Evolutionary conservation across 495 filamentous ascomycete genomes (phyloP).

Genomic region (Xylaria scruposa): DNA sequence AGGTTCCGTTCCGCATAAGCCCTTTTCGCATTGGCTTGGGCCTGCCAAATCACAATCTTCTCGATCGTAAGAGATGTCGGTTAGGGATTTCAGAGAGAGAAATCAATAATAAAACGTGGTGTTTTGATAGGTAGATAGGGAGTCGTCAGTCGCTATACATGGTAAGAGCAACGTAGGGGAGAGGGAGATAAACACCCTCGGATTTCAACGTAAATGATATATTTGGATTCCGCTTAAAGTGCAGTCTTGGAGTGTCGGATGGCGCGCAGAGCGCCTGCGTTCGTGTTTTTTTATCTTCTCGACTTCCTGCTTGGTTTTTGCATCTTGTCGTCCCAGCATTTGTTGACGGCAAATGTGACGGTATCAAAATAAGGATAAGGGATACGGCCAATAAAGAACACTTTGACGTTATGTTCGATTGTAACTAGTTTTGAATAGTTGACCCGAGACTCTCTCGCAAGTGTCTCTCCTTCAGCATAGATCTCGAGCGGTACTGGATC

Average conservation of each 20-base stretch:
- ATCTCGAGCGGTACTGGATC: conserved; percentile 44
- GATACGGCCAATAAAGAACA: conserved; percentile 54
- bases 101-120: conserved; percentile 1
- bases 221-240: conserved; percentile 8
- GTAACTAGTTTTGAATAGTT: conserved; percentile 55
- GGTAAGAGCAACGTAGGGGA: conserved; percentile 10
- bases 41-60: neutral
- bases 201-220: conserved; percentile 24
- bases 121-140: neutral
- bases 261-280: neutral
- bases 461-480: conserved; percentile 47
- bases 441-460: conserved; percentile 53
- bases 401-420: conserved; percentile 56
- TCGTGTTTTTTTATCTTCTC: conserved; percentile 32
- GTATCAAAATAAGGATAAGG: conserved; percentile 39
- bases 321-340: conserved; percentile 54
- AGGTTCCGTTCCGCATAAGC: neutral
- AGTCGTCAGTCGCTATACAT: neutral
- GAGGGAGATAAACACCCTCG: neutral
- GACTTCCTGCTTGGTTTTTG: conserved; percentile 39
- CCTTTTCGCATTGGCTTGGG: neutral
- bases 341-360: conserved; percentile 49
- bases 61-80: neutral
- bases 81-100: neutral
- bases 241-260: neutral